Percentiles rank a stretch among this genome's conserved stretches.
phyloP scores from a whole-genome alignment of 1,284 basidiomycete genomes.

The Ustilago hordei region DNA sequence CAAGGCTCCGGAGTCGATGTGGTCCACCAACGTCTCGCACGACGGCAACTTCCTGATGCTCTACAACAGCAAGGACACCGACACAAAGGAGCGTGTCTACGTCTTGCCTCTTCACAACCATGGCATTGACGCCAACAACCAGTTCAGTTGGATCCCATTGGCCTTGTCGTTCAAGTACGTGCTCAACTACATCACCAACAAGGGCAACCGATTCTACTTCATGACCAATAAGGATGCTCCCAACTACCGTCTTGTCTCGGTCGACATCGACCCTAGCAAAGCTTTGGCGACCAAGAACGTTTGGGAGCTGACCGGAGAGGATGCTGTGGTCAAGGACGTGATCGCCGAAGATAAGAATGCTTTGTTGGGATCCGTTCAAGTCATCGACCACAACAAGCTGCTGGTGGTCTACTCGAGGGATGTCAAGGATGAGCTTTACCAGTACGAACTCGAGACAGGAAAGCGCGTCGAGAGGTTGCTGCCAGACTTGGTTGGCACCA shows the following conservation, averaged over 20 bases:
- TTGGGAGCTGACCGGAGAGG: slow-evolving; percentile 52
- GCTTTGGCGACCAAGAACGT: slow-evolving; percentile 53
- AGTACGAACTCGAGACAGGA: slow-evolving; percentile 77
- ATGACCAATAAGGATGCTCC: slow-evolving; percentile 66
- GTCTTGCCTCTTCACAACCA: slow-evolving; percentile 55
- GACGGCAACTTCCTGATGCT: slow-evolving; percentile 64
- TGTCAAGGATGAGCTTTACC: slow-evolving; percentile 84
- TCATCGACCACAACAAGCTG: slow-evolving; percentile 76
- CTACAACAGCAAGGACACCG: slow-evolving; percentile 63
- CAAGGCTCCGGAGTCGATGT: slow-evolving; percentile 59
- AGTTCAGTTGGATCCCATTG: slow-evolving; percentile 63
- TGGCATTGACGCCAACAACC: slow-evolving; percentile 7
- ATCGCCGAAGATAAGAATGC: slow-evolving; percentile 78
- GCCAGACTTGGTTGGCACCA: slow-evolving; percentile 78
- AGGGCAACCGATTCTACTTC: slow-evolving; percentile 65
- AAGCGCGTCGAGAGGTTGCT: slow-evolving; percentile 75
- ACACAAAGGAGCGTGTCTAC: slow-evolving; percentile 60
- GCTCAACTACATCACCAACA: slow-evolving; percentile 61
- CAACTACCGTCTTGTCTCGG: slow-evolving; percentile 63
- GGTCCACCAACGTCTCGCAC: slow-evolving; percentile 58
- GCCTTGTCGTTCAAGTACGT: slow-evolving; percentile 61
- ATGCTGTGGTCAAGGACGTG: slow-evolving; percentile 73
- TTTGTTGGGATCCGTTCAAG: slow-evolving; percentile 74
- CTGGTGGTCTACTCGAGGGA: slow-evolving; percentile 80
- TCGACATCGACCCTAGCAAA: slow-evolving; percentile 45